Conservation (phyloP, 805 yeast genomes). For the Diddensiella caesifluorescens region DNA sequence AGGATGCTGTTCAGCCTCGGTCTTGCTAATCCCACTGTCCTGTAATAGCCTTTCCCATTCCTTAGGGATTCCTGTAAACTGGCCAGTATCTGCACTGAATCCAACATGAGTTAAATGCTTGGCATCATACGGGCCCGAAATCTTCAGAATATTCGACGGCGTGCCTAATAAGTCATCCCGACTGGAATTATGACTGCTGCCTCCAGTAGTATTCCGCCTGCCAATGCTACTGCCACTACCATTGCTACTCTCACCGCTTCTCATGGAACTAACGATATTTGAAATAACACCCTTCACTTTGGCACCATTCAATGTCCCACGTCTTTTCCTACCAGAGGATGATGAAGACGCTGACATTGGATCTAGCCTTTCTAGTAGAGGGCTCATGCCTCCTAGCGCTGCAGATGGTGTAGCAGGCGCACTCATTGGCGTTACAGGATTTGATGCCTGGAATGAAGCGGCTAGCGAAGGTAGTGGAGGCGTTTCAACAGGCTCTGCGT, state of each 20-base stretch:
- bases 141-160: constrained; percentile 36
- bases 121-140: constrained; percentile 88
- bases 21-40: constrained; percentile 81
- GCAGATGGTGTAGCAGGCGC: constrained; percentile 6
- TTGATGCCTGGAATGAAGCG: constrained; percentile 8
- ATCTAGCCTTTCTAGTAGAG: constrained; percentile 5
- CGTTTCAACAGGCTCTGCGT: too few species aligned
- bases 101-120: constrained; percentile 95
- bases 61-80: constrained; percentile 84
- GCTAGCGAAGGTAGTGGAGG: not conserved
- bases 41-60: constrained; percentile 85
- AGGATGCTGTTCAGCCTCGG: constrained; percentile 87
- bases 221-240: constrained; percentile 5
- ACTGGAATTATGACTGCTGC: not conserved
- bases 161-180: constrained; percentile 4
- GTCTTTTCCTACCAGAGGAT: constrained; percentile 12
- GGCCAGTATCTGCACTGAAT: constrained; percentile 74
- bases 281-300: constrained; percentile 25
- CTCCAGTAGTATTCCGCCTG: constrained; percentile 2
- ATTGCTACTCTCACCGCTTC: constrained; percentile 8
- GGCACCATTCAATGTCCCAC: constrained; percentile 21
- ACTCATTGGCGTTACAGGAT: constrained; percentile 2
- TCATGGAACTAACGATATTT: constrained; percentile 23
- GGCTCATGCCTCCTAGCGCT: not conserved
- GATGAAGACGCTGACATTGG: constrained; percentile 9